Percentiles rank a stretch among this genome's conserved stretches.
Evolutionary conservation across 768 basidiomycete species (phyloP).

Genomic region (Termitomyces sp.): DNA sequence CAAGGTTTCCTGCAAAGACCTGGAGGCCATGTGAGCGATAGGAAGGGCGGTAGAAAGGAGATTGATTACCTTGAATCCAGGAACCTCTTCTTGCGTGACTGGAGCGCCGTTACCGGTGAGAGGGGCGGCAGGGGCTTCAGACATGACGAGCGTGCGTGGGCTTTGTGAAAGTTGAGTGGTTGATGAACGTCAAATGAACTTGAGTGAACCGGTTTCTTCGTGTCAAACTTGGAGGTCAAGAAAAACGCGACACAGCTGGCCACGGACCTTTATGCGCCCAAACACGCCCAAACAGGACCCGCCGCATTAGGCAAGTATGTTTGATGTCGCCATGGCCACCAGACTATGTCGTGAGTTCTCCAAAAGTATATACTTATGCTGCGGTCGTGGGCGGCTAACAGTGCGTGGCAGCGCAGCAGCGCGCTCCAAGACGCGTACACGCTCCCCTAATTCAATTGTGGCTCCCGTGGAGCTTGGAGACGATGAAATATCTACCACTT

Average conservation of each 20-base stretch:
- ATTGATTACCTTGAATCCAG: slow-evolving; percentile 68
- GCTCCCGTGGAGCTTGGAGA: background rate
- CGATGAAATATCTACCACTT: background rate
- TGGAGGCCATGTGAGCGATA: slow-evolving; percentile 24
- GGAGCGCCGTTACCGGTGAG: slow-evolving; percentile 82
- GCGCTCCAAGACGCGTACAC: background rate
- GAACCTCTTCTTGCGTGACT: slow-evolving; percentile 73
- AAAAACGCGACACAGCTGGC: slow-evolving; percentile 23
- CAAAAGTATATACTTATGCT: too few relatives aligned
- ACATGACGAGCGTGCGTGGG: slow-evolving; percentile 63
- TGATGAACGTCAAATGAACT: slow-evolving; percentile 55
- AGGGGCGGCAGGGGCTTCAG: slow-evolving; percentile 85
- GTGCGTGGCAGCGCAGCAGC: too few relatives aligned
- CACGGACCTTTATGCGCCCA: slow-evolving; percentile 30
- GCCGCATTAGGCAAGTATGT: slow-evolving; percentile 20
- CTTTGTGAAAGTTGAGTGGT: slow-evolving; percentile 45
- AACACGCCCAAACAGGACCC: slow-evolving; percentile 26
- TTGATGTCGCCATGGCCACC: slow-evolving; percentile 39
- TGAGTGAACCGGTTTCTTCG: slow-evolving; percentile 79
- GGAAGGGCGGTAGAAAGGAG: slow-evolving; percentile 16
- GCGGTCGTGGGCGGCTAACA: background rate
- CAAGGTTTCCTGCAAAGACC: slow-evolving; percentile 96
- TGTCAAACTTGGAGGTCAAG: slow-evolving; percentile 80
- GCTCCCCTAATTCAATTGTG: background rate
- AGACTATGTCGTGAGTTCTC: too few relatives aligned